Base-by-base conservation (phyloP, 805 yeast genomes). In the Saccharomycopsis schoenii region DNA sequence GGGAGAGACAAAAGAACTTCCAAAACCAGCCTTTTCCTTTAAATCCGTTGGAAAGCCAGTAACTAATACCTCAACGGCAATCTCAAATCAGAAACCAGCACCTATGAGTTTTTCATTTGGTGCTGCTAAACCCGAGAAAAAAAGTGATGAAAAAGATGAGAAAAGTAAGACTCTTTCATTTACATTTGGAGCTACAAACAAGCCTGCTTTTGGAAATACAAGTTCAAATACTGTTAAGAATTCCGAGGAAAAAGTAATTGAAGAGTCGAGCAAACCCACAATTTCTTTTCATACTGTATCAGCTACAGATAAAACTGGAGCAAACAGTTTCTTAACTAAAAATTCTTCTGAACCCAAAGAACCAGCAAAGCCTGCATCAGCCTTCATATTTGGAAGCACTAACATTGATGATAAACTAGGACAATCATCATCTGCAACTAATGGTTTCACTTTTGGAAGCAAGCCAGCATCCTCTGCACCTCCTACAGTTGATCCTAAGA, bases 1-100 rank as follows among this genome's bases (percentile, higher is more conserved):
- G 2, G 24, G 21, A 17, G 34, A 47, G 52, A 24, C 3, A 47
- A 47, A 24, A 10, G 52, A 47, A 21, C 6, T 9, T 15, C 11
- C 52, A 17, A 58, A 54, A 41, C 61, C 59, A 21, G 12, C 47
- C 12, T 58, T 58, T 39, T 15, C 57, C 12, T 55, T 54, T 24
- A 21, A 24, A 4, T 40, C 41, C 6, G 40, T 58, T 43, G 36
- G 55, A 37, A 40, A 40, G 21, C 19, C 25, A 5, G 6, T 34
- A 2, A 51, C n/a, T 14, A 40, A 14, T 14, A 40, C 14, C 24
- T 11, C 37, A n/a, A 29, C 37, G 8, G 34, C n/a, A 19, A 5
- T 1, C 1, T 8, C 24, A 42, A n/a, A 19, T 5, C 36, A 21
- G 15, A 56, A 40, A 40, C 19, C n/a, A 37, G 14, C 19, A 10